phyloP scores from a whole-genome alignment of 805 yeast species.

The Candida golubevii region DNA sequence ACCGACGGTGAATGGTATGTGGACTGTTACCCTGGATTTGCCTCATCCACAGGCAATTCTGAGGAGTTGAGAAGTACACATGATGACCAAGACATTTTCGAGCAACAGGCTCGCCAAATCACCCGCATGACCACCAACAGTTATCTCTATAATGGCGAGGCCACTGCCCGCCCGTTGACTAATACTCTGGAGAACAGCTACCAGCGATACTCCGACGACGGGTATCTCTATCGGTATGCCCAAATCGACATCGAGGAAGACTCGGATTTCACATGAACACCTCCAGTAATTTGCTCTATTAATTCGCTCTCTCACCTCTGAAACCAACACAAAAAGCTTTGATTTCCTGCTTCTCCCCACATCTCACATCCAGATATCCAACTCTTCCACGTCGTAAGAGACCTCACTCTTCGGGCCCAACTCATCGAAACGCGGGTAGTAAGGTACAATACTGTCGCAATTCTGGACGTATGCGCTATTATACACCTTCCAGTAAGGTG shows the following conservation, averaged over 20 bases:
- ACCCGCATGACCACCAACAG: slow-evolving; percentile 30
- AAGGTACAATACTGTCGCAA: slow-evolving; percentile 75
- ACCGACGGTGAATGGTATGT: slow-evolving; percentile 19
- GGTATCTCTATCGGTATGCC: slow-evolving; percentile 13
- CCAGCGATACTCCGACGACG: slow-evolving; percentile 13
- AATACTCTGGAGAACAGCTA: slow-evolving; percentile 10
- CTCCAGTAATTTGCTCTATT: background rate
- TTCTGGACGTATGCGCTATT: slow-evolving; percentile 72
- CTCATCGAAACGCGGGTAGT: slow-evolving; percentile 59
- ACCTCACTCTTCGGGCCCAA: slow-evolving; percentile 15
- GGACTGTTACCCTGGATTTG: slow-evolving; percentile 51
- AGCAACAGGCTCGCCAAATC: slow-evolving; percentile 50
- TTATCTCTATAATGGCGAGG: slow-evolving; percentile 15
- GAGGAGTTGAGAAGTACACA: slow-evolving; percentile 11
- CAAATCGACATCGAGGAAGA: slow-evolving; percentile 9
- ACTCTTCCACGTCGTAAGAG: slow-evolving; percentile 41
- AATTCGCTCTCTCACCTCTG: background rate
- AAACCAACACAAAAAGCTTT: no score
- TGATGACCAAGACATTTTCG: slow-evolving; percentile 45
- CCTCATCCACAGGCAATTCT: slow-evolving; percentile 23
- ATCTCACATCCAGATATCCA: slow-evolving; percentile 40
- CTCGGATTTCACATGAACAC: slow-evolving; percentile 6
- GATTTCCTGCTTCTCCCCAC: background rate
- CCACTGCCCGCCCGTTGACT: slow-evolving; percentile 15
- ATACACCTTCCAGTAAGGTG: slow-evolving; percentile 80